Evolutionary conservation across 2,329 filamentous ascomycete species (phyloP), one percentile per base, ranked within the genome.

Genomic region (Arachnomyces sp.): DNA sequence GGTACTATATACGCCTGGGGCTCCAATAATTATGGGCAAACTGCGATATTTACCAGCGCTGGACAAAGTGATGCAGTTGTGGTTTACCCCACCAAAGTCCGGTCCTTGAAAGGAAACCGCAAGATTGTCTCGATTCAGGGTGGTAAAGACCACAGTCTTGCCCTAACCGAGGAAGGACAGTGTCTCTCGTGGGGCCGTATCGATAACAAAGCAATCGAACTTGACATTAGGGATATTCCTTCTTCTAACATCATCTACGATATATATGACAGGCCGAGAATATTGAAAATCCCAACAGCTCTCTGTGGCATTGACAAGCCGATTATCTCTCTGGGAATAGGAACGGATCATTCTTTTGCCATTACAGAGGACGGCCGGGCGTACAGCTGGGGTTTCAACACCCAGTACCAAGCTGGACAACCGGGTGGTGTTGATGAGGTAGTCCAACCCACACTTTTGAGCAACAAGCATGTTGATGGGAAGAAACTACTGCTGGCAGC

Each of bases 1-100:
- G 66, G 68, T 17, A 56, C 55, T 28, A 53, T 60, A 25, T 88
- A 77, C 64, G 74, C 78, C 0, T 92, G 84, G 84, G 84, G 85
- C 8, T 70, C 84, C 9, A 92, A 92, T 69, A 85, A 82, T 63
- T 88, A 82, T 59, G 82, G 79, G 44, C 80, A 90, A 65, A 81
- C 81, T 12, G 84, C 81, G 11, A 70, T 78, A 38, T 62, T 66
- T n/a, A 68, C 73, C n/a, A 67, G 71, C 37, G 76, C 72, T 11
- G 79, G 77, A 14, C 68, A 76, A 41, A 74, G 77, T 36, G 76
- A 78, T 18, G 29, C 25, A 43, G 76, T 76, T 11, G 73, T 79
- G 42, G 70, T 87, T 28, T 68, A 78, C 9, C 71, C 73, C 47
- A 79, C 82, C 3, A 75, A 72, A 38, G 71, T 89, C 14, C 60